Conservation (phyloP, 2,329 filamentous ascomycete genomes). For the Pseudocercospora musae region DNA sequence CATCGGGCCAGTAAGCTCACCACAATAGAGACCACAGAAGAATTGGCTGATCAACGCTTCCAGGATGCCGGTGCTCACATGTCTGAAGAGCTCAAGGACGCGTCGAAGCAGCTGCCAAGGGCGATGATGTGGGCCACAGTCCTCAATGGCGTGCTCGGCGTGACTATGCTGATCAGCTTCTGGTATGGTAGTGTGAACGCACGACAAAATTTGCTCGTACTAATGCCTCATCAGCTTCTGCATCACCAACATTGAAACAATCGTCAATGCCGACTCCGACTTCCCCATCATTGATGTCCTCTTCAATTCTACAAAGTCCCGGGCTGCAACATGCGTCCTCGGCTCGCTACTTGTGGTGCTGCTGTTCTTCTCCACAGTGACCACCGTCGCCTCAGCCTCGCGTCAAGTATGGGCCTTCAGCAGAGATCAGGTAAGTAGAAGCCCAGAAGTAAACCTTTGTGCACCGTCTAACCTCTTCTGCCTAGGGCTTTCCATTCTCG, state of each 20-base stretch:
- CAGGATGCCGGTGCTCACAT: slow-evolving; percentile 39
- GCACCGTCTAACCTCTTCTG: slow-evolving; percentile 6
- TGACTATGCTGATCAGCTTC: slow-evolving; percentile 40
- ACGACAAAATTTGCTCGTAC: neutral
- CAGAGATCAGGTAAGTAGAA: slow-evolving; percentile 27
- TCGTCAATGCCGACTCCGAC: slow-evolving; percentile 26
- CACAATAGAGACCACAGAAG: neutral
- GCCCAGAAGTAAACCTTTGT: neutral
- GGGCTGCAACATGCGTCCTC: slow-evolving; percentile 32
- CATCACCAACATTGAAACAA: slow-evolving; percentile 27
- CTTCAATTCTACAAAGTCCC: slow-evolving; percentile 30
- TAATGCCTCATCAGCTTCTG: slow-evolving; percentile 28
- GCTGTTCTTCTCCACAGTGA: slow-evolving; percentile 36
- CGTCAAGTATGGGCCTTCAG: slow-evolving; percentile 36
- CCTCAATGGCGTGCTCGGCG: slow-evolving; percentile 35
- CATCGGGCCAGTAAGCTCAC: slow-evolving; percentile 24
- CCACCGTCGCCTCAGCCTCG: slow-evolving; percentile 34
- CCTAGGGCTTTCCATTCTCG: slow-evolving; percentile 36
- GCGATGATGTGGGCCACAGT: slow-evolving; percentile 44
- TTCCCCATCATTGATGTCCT: slow-evolving; percentile 35
- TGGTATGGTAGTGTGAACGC: slow-evolving; percentile 25
- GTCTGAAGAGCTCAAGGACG: slow-evolving; percentile 38
- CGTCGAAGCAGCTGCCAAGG: slow-evolving; percentile 42
- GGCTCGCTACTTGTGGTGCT: slow-evolving; percentile 33
- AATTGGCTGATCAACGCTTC: slow-evolving; percentile 2